Base-by-base conservation (phyloP, 2,329 filamentous ascomycete species). In the Penicillium sclerotigenum region DNA sequence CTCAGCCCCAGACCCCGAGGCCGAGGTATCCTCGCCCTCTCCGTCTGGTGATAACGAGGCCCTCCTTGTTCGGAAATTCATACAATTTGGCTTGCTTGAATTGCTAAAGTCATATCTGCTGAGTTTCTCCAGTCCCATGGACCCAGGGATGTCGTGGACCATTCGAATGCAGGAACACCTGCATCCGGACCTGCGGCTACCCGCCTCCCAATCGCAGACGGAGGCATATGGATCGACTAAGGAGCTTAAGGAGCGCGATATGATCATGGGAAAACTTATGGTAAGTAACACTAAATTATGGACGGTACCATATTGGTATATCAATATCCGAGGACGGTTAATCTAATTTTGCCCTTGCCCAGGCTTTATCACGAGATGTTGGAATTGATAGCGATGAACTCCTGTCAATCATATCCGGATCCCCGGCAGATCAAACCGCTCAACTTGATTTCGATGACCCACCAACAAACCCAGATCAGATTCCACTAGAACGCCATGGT, bases 71-170 rank as follows among this genome's bases (percentile, higher is more conserved):
- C 75, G 74, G 37, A 80, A 79, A 47, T 76, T 87, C 3, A 65
- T 86, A n/a, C 83, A 87, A 59, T 84, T 85, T 18, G 85, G 86
- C 56, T 68, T 86, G 13, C 81, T 85, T 2, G 84, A 87, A 61
- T 68, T 86, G 11, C 68, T 86, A 8, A 85, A 87, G 62, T 82
- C 84, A 24, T 87, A 85, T 56, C 69, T 86, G 47, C 68, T 83
- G 57, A 72, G 68, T 45, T 68, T 74, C 36, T 69, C 70, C 0
- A 54, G 66, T 20, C 68, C 71, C 13, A 62, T 71, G 42, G 71
- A 74, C 14, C 68, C 72, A 0, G 75, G 73, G 1, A 71, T 79
- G 73, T 73, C 73, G 13, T 78, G 76, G 75, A 71, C 77, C 0
- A 65, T 74, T 43, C 69, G 83, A 34, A 71, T 86, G 59, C 83